Evolutionary conservation across 177 flowering plant species (phyloP), one percentile per base, ranked within the genome.

Genomic region (Vitis hybrid): DNA sequence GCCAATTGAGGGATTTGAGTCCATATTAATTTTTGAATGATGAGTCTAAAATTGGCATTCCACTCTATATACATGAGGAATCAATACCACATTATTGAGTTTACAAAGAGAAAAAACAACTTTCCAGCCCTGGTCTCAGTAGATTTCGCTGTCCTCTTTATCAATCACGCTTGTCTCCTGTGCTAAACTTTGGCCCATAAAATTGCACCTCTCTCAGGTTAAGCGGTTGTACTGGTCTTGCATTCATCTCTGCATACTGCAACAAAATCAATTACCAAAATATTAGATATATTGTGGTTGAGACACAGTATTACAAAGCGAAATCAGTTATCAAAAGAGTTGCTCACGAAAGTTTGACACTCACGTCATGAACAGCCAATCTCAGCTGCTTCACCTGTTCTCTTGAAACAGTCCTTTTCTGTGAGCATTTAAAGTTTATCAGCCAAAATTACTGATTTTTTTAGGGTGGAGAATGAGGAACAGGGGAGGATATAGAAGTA

Each of bases 351-450:
- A 40, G 46, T 27, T 57, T 27, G n/a, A 5, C 57, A 77, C 97
- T 88, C 81, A 92, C 94, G 65, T 88, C 92, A 49, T 81, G 85
- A 49, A 92, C 94, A 1, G 86, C 89, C 4, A 66, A 79, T 62
- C 83, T 74, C 52, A 92, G 71, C 63, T 73, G 16, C 67, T 64
- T 60, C 60, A 92, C 81, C 86, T 92, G 97, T 13, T 65, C 81
- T 56, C 16, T 70, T 15, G 92, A 85, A 35, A 89, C 89, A 3
- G 87, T 85, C 70, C 70, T 78, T 74, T 87, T 75, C 94, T 91
- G 82, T 11, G 13, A 1, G 3, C n/a, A 24, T 32, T 13, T 9
- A 27, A 52, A 6, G 3, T 19, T 50, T 12, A 48, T 52, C 48
- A 40, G 8, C 52, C 12, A n/a, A 3, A 24, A 9, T 18, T 46